Percentiles rank a stretch among this genome's conserved stretches.
phyloP scores from a whole-genome alignment of 1,284 basidiomycete species.

The Volvariella volvacea region DNA sequence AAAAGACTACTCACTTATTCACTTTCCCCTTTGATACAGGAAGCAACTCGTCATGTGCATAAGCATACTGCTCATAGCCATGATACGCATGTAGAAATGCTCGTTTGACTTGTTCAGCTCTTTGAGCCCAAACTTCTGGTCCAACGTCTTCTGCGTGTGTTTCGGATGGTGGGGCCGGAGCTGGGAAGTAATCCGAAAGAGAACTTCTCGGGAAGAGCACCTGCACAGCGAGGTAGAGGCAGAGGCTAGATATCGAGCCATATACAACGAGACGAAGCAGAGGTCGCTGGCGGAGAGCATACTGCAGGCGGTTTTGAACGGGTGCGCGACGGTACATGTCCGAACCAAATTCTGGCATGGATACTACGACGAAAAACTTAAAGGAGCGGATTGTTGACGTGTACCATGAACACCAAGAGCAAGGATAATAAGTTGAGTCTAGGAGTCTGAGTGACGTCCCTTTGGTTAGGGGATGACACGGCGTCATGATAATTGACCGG shows the following conservation, averaged over 20 bases:
- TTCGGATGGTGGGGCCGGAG: slow-evolving; percentile 6
- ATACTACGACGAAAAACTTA: too few relatives aligned
- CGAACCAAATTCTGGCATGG: too few relatives aligned
- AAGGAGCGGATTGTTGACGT: too few relatives aligned
- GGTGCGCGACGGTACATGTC: too few relatives aligned
- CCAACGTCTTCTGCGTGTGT: slow-evolving; percentile 5
- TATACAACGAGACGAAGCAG: slow-evolving; percentile 17
- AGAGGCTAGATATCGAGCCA: slow-evolving; percentile 11
- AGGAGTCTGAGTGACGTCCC: too few relatives aligned
- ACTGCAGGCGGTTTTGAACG: slow-evolving; percentile 3
- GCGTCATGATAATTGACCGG: too few relatives aligned
- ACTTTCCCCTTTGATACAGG: slow-evolving; percentile 40
- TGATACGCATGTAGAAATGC: slow-evolving; percentile 62
- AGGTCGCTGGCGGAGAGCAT: slow-evolving; percentile 16
- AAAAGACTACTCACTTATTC: slow-evolving; percentile 41
- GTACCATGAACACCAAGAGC: too few relatives aligned
- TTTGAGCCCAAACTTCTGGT: slow-evolving; percentile 39
- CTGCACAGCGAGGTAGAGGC: slow-evolving; percentile 13
- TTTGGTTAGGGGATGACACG: too few relatives aligned
- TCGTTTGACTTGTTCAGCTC: slow-evolving; percentile 48
- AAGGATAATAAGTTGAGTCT: too few relatives aligned
- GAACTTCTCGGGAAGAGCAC: too few relatives aligned
- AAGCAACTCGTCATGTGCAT: slow-evolving; percentile 53
- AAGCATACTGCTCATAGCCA: slow-evolving; percentile 52
- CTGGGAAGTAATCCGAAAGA: slow-evolving; percentile 4